Percentiles rank a stretch among this genome's conserved stretches.
Evolutionary conservation across 202 grass and related monocot genomes (phyloP).

Genomic region (Panicum virgatum): DNA sequence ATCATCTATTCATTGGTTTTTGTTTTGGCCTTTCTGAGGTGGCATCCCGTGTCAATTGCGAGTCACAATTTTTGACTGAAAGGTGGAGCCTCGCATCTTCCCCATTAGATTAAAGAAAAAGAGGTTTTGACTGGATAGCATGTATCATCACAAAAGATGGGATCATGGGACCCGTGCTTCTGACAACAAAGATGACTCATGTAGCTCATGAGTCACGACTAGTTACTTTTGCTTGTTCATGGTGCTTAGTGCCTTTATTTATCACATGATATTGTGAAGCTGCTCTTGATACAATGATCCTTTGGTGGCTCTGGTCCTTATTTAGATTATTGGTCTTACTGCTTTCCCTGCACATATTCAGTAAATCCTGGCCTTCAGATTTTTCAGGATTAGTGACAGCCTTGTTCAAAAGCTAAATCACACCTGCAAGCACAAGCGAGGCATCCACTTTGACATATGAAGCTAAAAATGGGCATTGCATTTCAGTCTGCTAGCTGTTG

Average conservation of each 20-base stretch:
- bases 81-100: background rate
- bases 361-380: background rate
- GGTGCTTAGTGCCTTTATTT: background rate
- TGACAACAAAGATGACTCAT: background rate
- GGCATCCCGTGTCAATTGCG: background rate
- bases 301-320: background rate
- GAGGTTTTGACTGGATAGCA: background rate
- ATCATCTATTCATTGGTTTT: background rate
- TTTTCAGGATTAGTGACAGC: background rate
- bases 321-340: background rate
- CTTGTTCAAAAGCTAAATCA: constrained; percentile 3
- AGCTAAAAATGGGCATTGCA: background rate
- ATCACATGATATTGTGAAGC: background rate
- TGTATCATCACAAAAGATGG: background rate
- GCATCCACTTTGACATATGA: background rate
- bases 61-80: background rate
- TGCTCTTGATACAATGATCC: background rate
- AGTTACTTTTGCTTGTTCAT: background rate
- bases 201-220: background rate
- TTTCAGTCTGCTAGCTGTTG: background rate
- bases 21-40: background rate
- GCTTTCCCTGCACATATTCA: background rate
- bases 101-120: background rate
- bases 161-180: background rate
- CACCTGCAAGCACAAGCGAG: background rate